Evolutionary conservation across 345 rosid genomes (phyloP).

Genomic region (Lumnitzera racemosa): DNA sequence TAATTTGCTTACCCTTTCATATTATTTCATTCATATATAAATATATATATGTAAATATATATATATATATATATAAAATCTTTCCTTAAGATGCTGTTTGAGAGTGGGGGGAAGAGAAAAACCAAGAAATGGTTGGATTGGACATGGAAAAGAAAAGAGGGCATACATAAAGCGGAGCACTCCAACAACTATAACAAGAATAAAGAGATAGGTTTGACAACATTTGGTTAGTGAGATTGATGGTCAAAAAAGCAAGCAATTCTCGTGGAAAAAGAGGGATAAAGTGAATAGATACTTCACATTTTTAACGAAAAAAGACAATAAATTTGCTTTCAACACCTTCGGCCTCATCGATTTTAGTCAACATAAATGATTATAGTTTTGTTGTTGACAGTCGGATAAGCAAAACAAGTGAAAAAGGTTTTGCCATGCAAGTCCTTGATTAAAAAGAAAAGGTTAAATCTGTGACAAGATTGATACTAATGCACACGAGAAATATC

Average conservation of each 20-base stretch:
- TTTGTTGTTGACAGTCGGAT: slow-evolving; percentile 35
- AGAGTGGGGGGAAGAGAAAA: background rate
- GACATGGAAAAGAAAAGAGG: slow-evolving; percentile 23
- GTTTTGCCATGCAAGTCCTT: background rate
- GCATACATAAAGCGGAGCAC: slow-evolving; percentile 15
- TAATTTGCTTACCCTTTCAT: too few relatives aligned
- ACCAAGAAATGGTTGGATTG: slow-evolving; percentile 18
- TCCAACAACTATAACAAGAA: slow-evolving; percentile 19
- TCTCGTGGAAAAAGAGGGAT: slow-evolving; percentile 20
- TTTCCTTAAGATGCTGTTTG: too few relatives aligned
- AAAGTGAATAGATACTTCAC: slow-evolving; percentile 15
- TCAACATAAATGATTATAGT: slow-evolving; percentile 44
- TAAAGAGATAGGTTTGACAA: slow-evolving; percentile 16
- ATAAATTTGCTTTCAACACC: background rate
- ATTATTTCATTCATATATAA: too few relatives aligned
- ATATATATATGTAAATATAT: too few relatives aligned
- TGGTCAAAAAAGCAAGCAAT: slow-evolving; percentile 42
- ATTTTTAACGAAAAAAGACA: slow-evolving; percentile 14
- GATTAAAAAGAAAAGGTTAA: background rate
- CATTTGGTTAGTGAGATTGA: slow-evolving; percentile 16
- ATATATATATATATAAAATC: too few relatives aligned
- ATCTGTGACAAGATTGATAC: background rate
- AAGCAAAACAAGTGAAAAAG: background rate
- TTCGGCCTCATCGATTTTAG: slow-evolving; percentile 23
- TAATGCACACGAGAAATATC: too few relatives aligned